These are phyloP conservation scores for Colletotrichum shisoi DNA, from an alignment of 2,329 filamentous ascomycete species.

Conservation along the genomic window DNA sequence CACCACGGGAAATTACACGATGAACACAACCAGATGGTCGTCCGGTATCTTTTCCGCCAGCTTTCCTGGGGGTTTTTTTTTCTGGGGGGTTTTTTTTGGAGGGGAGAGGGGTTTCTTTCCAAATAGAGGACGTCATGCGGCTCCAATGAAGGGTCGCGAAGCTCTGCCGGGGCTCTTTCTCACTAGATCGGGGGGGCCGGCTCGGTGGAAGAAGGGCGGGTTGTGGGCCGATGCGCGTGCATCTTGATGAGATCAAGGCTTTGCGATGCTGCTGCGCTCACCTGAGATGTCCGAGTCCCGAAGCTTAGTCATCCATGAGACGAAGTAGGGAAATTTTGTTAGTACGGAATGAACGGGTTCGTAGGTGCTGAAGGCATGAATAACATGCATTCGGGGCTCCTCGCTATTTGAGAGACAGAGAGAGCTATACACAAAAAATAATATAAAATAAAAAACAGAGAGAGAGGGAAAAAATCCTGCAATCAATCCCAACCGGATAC, in stretches of 20 bases:
- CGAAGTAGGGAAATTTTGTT: not conserved
- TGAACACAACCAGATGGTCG: not conserved
- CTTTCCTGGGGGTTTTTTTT: not conserved
- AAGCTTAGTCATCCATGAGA: conserved; percentile 4
- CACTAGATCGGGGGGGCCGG: conserved; percentile 20
- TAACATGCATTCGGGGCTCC: not conserved
- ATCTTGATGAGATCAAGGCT: conserved; percentile 34
- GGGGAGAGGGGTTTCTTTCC: not conserved
- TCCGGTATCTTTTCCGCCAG: too few relatives aligned
- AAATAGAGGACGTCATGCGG: not conserved
- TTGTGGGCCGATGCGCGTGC: conserved; percentile 29
- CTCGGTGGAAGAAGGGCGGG: conserved; percentile 26
- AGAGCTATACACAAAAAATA: not conserved
- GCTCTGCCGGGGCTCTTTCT: conserved; percentile 5
- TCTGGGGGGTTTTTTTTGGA: not conserved
- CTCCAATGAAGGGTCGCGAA: conserved; percentile 19
- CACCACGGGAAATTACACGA: not conserved
- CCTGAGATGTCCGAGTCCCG: conserved; percentile 1
- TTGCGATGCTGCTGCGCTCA: not conserved
- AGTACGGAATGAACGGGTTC: not conserved
- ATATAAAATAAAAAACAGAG: too few relatives aligned
- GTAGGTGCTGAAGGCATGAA: not conserved
- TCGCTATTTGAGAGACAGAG: too few relatives aligned
- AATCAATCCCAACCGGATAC: too few relatives aligned
- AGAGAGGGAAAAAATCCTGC: too few relatives aligned